Base-by-base conservation (phyloP, 2,329 filamentous ascomycete genomes). In the Venturia carpophila region DNA sequence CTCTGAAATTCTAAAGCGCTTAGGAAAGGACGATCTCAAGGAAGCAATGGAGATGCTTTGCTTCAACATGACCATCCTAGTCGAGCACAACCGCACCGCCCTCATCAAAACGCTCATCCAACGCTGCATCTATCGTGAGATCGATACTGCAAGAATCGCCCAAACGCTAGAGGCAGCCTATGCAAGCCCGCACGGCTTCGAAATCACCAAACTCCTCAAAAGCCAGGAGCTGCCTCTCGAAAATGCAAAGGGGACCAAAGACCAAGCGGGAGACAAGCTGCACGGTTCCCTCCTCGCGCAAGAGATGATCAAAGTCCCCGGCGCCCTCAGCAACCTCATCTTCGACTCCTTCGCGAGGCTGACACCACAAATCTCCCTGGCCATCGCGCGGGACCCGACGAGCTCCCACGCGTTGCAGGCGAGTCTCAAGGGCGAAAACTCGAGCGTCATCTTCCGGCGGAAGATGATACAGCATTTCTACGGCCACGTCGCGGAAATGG, bases 251-350 rank as follows among this genome's bases (percentile, higher is more conserved):
- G 24, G 65, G 67, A 61, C 34, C 24, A 55, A 62, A 43, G 43
- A 70, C 72, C 42, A 69, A 73, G 7, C 62, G 69, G 63, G 72
- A 77, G 69, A 84, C 77, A 85, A 91, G 80, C 75, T 91, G 73
- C 92, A 99, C 77, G 91, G 89, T 67, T 91, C 90, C 24, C 82
- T 96, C 60, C 83, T 99, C 37, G 87, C 90, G 10, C 87, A 94
- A 67, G 79, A 89, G 4, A 88, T 99, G 79, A 84, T 97, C 62
- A 78, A 84, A 9, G 87, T 91, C 34, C 84, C 89, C 0, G 91
- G 91, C 83, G 0, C 79, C 92, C 1, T 82, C 84, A 65, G 84
- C 84, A 62, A 24, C n/a, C 82, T 92, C 13, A 83, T 96, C 41
- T 90, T 94, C 72, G 83, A 87, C 67, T 75, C 78, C 5, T 71